phyloP scores from a whole-genome alignment of 208 protist genomes.

The Phytomonas sp. region DNA sequence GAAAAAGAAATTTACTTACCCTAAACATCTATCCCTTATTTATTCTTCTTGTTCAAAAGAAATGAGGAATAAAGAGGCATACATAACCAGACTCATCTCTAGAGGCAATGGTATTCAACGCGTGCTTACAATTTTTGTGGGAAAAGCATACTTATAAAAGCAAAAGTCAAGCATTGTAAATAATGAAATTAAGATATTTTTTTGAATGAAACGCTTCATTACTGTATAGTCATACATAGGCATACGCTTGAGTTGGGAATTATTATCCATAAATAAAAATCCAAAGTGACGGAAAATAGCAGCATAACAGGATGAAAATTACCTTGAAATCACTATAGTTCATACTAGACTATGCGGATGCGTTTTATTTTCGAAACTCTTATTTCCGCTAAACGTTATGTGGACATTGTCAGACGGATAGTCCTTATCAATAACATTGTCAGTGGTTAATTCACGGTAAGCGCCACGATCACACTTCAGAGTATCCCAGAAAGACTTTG shows the following conservation, averaged over 20 bases:
- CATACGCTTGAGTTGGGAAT: neutral
- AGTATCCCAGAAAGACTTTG: slow-evolving; percentile 4
- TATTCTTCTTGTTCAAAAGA: slow-evolving; percentile 8
- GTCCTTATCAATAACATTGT: neutral
- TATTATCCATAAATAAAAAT: neutral
- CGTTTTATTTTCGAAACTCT: neutral
- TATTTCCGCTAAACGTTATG: neutral
- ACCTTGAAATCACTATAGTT: neutral
- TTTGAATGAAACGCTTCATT: neutral
- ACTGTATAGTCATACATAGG: neutral
- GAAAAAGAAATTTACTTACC: slow-evolving; percentile 28
- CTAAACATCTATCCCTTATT: slow-evolving; percentile 62
- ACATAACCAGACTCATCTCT: neutral
- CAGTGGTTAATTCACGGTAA: neutral
- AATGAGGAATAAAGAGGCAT: slow-evolving; percentile 4
- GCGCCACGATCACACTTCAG: neutral
- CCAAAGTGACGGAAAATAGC: neutral
- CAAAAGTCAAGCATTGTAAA: neutral
- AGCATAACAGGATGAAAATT: neutral
- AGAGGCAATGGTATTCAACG: neutral
- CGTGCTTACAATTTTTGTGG: neutral
- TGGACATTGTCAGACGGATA: neutral
- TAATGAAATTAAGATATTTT: neutral
- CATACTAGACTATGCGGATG: neutral
- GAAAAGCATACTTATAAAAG: neutral